Base-by-base conservation (phyloP, 2,329 filamentous ascomycete genomes). In the Bipolaris bicolor region DNA sequence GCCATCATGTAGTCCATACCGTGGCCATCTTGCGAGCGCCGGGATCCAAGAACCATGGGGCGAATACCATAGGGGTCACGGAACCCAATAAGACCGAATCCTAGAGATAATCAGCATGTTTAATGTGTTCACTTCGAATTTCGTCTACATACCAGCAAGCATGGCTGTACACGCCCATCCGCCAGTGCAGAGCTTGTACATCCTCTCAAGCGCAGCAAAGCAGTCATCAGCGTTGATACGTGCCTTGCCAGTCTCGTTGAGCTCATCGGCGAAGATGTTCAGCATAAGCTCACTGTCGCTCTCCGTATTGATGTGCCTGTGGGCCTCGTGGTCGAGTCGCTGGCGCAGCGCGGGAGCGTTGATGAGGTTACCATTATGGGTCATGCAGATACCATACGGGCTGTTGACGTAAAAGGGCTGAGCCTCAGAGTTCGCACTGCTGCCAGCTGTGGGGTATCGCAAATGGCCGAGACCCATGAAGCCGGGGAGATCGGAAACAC, bases 331-430 rank as follows among this genome's bases (percentile, higher is more conserved):
- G 69, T 96, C 91, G 47, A 96, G 82, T 72, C 88, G 91, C 59
- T 82, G 78, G 74, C 85, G 86, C 46, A 96, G 81, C 50, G 90
- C 87, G 1, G 83, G 82, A 5, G 88, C 86, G 72, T 96, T 92
- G 80, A 96, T 90, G 45, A 97, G 82, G 78, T 97, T 97, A 58
- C 93, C 92, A 71, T 97, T 97, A 78, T 95, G 89, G 20, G 88
- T 85, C 73, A 95, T 85, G 70, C 85, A 90, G 67, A 96, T 89
- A 46, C 92, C 92, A 72, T 92, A 95, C 1, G 91, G 91, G 61
- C 80, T 82, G 80, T 96, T 96, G 69, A 95, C 91, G 73, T 95
- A 97, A 77, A 97, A 96, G 0, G 93, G 93, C 77, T 97, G 92
- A 10, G 91, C 91, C 78, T 97, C 92, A 7, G 91, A 88, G 70